Evolutionary conservation across 176 grass and related monocot species (phyloP), one percentile per base, ranked within the genome.

Genomic region (Bolboschoenus planiculmis): DNA sequence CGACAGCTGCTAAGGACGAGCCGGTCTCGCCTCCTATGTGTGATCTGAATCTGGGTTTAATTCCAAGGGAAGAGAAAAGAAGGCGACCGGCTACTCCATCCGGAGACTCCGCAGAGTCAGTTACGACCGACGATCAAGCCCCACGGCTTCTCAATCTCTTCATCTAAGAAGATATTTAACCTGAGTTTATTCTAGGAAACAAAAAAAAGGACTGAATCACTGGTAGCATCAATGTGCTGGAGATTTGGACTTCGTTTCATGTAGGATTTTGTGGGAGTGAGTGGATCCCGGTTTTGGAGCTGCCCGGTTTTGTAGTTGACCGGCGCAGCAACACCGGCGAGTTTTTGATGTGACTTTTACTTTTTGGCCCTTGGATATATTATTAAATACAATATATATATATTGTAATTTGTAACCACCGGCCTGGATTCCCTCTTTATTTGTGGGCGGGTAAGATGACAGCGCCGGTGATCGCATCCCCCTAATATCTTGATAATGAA

Each of bases 71-170:
- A 20, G 63, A 88, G 31, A 83, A 51, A 53, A 24, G 56, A 5
- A 66, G 60, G 42, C 63, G 88, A 7, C 84, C 77, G 21, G 89
- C 64, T n/a, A 91, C 97, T 75, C 93, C 93, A 42, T 99, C 97
- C 23, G 85, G 85, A 85, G 90, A 88, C 86, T 99, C 97, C 3
- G 91, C 89, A 50, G 86, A 82, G 1, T 99, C 97, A 54, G 91
- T 99, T 44, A 99, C 87, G 35, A 95, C 91, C 20, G 78, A 65
- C 44, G 83, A 56, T 29, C 81, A 57, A 55, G 79, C 88, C 53
- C 91, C 85, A 0, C 85, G 78, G 79, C 89, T 96, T 50, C 81
- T 99, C 27, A 89, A 93, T 81, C 93, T 99, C 83, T 99, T 99
- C 56, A 35, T 96, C 44, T 96, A 84, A 88, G 46, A 51, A 51